Percentiles rank a stretch among this genome's conserved stretches.
These are phyloP conservation scores for Toxicodendron radicans DNA, from an alignment of 345 rosid genomes.

Conservation along the genomic window DNA sequence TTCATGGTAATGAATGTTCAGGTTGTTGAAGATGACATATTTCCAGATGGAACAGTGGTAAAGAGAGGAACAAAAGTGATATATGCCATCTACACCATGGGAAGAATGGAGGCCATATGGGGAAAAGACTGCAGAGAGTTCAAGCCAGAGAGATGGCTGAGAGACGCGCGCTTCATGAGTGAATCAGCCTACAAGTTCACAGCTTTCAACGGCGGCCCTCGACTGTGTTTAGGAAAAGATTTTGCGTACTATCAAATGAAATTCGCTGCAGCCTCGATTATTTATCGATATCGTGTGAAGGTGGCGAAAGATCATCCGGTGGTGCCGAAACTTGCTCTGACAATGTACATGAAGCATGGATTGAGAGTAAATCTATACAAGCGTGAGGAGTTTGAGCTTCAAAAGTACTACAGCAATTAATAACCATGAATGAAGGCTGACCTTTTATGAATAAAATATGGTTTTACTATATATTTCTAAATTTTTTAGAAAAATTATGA, in stretches of 20 bases:
- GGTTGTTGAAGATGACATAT: constrained; percentile 77
- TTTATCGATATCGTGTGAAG: constrained; percentile 57
- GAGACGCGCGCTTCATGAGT: constrained; percentile 72
- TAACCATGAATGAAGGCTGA: too few relatives aligned
- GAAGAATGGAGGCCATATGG: constrained; percentile 92
- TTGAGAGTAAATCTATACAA: constrained; percentile 48
- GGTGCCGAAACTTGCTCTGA: constrained; percentile 73
- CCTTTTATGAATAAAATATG: too few relatives aligned
- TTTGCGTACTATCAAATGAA: constrained; percentile 97
- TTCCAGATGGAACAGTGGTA: constrained; percentile 84
- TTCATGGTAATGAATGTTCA: constrained; percentile 12
- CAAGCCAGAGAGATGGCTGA: constrained; percentile 91
- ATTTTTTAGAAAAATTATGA: too few relatives aligned
- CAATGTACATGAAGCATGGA: constrained; percentile 95
- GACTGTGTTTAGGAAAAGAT: constrained; percentile 90
- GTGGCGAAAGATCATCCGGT: constrained; percentile 58
- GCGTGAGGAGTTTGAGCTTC: constrained; percentile 39
- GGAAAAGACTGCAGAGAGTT: constrained; percentile 80
- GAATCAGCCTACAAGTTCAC: constrained; percentile 93
- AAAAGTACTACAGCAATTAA: constrained; percentile 9
- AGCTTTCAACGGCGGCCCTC: constrained; percentile 93
- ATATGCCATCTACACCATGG: constrained; percentile 91
- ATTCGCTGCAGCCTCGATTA: constrained; percentile 67
- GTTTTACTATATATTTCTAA: too few relatives aligned
- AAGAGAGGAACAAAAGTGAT: constrained; percentile 87